Evolutionary conservation across 441 rosid genomes (phyloP), one percentile per base, ranked within the genome.

Genomic region (Adansonia grandidieri): DNA sequence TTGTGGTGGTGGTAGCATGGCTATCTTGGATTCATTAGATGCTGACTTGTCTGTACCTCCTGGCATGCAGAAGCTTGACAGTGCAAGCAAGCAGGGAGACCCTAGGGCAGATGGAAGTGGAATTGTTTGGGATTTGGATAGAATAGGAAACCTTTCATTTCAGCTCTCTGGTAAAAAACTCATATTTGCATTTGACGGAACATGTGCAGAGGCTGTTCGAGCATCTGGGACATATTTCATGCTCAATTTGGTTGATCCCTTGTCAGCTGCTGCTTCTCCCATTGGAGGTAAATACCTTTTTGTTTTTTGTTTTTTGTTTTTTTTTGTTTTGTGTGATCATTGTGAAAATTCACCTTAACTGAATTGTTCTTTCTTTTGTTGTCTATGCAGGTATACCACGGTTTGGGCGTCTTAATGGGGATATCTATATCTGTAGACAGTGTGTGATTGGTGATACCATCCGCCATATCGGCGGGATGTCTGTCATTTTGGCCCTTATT

Each of bases 1-100:
- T 77, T 97, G 99, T 87, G 98, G 98, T 79, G 99, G 99, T 82
- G 99, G 96, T 74, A 94, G 96, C 88, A 93, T 97, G 99, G 99
- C 99, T 65, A 97, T 96, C 86, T 86, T 97, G 81, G 99, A 94
- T 80, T 88, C 98, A 37, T 84, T 97, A 84, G 99, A 96, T 80
- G 84, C 89, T 81, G 99, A 94, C 77, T 77, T 89, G 90, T 87
- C 92, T 77, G 83, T 89, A 83, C 86, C 93, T 70, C 79, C 90
- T 32, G 91, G 80, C 80, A 77, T 91, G 37, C 98, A 88, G 79
- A 94, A 92, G 80, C 81, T 84, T 77, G 99, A 97, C 74, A 83
- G 85, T 83, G 80, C 87, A 82, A 85, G 87, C 79, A 95, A 90
- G 89, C 97, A 82, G 78, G 93, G 92, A 76, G 99, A 91, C 73